These are phyloP conservation scores for Diaporthe sp. DNA, from an alignment of 2,329 filamentous ascomycete species.

Conservation along the genomic window DNA sequence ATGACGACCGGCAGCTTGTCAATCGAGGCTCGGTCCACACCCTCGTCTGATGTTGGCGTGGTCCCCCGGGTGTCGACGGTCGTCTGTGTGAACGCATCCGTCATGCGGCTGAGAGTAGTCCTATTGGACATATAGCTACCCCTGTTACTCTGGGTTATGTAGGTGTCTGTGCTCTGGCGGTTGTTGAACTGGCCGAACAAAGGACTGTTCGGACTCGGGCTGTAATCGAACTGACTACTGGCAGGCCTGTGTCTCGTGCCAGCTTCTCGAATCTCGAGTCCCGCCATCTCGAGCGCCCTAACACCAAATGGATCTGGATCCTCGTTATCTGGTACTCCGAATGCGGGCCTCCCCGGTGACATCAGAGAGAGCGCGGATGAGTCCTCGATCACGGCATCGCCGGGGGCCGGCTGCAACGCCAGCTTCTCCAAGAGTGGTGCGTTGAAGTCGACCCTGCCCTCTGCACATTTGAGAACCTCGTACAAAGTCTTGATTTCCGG, in stretches of 20 bases:
- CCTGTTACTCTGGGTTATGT: slow-evolving; percentile 64
- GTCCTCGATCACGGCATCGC: slow-evolving; percentile 72
- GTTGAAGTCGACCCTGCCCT: slow-evolving; percentile 84
- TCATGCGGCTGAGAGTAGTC: slow-evolving; percentile 77
- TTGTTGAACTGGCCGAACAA: slow-evolving; percentile 63
- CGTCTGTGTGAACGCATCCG: slow-evolving; percentile 75
- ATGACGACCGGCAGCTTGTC: slow-evolving; percentile 52
- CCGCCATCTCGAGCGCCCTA: slow-evolving; percentile 88
- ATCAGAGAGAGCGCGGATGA: slow-evolving; percentile 41
- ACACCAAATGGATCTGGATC: slow-evolving; percentile 95
- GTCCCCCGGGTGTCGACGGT: slow-evolving; percentile 34
- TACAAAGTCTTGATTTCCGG: slow-evolving; percentile 71
- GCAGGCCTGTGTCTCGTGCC: slow-evolving; percentile 78
- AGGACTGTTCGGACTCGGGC: slow-evolving; percentile 80
- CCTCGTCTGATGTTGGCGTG: slow-evolving; percentile 53
- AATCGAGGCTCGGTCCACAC: slow-evolving; percentile 53
- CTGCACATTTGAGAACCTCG: slow-evolving; percentile 88
- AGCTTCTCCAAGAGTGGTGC: slow-evolving; percentile 71
- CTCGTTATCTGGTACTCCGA: slow-evolving; percentile 81
- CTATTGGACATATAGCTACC: slow-evolving; percentile 81
- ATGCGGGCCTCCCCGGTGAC: slow-evolving; percentile 59
- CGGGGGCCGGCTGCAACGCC: slow-evolving; percentile 76
- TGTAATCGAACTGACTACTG: slow-evolving; percentile 86
- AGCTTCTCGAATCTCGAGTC: slow-evolving; percentile 91
- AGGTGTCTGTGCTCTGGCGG: slow-evolving; percentile 77